Evolutionary conservation across 331 rosid genomes (phyloP).

Genomic region (Pyrus hybrid): DNA sequence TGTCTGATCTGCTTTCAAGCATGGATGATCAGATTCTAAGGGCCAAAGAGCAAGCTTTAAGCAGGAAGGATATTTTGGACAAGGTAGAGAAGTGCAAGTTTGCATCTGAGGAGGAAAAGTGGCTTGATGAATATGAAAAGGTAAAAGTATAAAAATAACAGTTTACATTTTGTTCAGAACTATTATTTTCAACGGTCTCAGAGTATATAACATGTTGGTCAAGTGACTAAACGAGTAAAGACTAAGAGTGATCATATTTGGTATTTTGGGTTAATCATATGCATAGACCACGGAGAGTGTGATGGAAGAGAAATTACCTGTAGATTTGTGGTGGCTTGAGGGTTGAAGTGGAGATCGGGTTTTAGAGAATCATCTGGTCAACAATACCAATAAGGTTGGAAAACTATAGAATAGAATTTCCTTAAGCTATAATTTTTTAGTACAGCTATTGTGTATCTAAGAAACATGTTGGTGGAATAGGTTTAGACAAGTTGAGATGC

Average conservation of each 20-base stretch:
- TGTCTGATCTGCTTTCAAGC: conserved; percentile 67
- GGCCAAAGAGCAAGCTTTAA: conserved; percentile 86
- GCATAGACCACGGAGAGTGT: background rate
- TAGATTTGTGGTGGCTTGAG: background rate
- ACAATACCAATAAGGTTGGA: background rate
- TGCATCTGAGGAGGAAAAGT: conserved; percentile 86
- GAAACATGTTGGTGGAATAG: background rate
- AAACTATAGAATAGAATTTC: background rate
- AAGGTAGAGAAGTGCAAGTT: conserved; percentile 81
- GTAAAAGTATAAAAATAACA: conserved; percentile 18
- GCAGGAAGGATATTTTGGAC: conserved; percentile 89
- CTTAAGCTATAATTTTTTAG: background rate
- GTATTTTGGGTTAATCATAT: background rate
- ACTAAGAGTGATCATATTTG: background rate
- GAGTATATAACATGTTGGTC: background rate
- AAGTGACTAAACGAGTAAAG: too few relatives aligned
- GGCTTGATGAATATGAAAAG: conserved; percentile 96
- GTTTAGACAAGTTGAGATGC: background rate
- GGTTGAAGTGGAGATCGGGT: background rate
- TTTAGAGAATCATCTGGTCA: background rate
- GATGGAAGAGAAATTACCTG: background rate
- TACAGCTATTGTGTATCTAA: background rate
- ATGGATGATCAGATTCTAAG: conserved; percentile 73
- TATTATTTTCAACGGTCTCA: background rate
- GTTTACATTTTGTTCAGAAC: too few relatives aligned